Evolutionary conservation across 768 basidiomycete genomes (phyloP).

Genomic region (Serendipita sp.): DNA sequence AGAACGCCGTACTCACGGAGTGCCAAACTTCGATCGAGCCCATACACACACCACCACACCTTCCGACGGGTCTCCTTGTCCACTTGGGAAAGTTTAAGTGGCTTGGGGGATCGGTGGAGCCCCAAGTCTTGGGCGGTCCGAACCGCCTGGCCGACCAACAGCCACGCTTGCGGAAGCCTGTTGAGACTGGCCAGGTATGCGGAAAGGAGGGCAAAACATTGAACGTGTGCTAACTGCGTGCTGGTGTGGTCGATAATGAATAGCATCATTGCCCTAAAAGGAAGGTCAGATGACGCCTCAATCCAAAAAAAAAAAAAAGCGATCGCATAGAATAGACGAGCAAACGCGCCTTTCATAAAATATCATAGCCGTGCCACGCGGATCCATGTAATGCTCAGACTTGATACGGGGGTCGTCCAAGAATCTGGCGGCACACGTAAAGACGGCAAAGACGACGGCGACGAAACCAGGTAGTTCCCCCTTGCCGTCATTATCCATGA

Average conservation of each 20-base stretch:
- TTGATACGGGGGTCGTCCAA: constrained; percentile 55
- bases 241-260: constrained; percentile 86
- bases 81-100: constrained; percentile 48
- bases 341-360: constrained; percentile 65
- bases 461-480: constrained; percentile 49
- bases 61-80: constrained; percentile 84
- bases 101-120: constrained; percentile 73
- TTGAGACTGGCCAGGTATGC: constrained; percentile 82
- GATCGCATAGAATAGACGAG: neutral
- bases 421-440: constrained; percentile 72
- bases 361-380: constrained; percentile 78
- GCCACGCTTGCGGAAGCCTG: constrained; percentile 88
- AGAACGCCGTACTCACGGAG: constrained; percentile 21
- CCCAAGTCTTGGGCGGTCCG: constrained; percentile 83
- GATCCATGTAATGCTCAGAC: constrained; percentile 41
- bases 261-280: constrained; percentile 60
- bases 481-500: constrained; percentile 59
- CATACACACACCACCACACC: constrained; percentile 91
- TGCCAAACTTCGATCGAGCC: constrained; percentile 81
- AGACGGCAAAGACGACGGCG: constrained; percentile 72
- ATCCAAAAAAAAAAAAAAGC: neutral
- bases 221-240: constrained; percentile 73
- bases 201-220: constrained; percentile 77
- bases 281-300: neutral
- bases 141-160: constrained; percentile 79